phyloP scores from a whole-genome alignment of 306 rosid species.

The Quercus cerris region DNA sequence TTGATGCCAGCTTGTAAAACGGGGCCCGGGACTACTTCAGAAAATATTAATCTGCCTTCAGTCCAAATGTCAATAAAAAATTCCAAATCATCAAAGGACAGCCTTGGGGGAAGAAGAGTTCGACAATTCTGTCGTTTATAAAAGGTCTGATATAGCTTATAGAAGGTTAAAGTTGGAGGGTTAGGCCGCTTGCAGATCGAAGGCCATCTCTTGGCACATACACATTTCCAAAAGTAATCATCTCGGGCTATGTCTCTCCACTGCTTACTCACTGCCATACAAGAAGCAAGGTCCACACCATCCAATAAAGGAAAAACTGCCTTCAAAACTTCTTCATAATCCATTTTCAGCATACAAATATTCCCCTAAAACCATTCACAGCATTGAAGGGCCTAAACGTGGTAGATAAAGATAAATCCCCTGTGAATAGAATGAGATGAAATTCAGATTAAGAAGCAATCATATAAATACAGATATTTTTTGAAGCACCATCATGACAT shows the following conservation, averaged over 20 bases:
- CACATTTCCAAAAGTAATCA: conserved; percentile 92
- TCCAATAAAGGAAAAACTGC: conserved; percentile 87
- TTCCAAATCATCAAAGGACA: conserved; percentile 82
- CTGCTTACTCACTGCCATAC: conserved; percentile 77
- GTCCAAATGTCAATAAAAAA: conserved; percentile 89
- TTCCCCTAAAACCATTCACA: conserved; percentile 6
- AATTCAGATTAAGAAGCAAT: conserved; percentile 4
- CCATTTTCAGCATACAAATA: conserved; percentile 40
- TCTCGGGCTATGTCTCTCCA: conserved; percentile 81
- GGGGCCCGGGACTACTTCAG: conserved; percentile 78
- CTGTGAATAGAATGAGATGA: conserved; percentile 4
- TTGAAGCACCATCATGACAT: not conserved
- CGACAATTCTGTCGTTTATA: conserved; percentile 50
- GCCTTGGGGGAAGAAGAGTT: conserved; percentile 77
- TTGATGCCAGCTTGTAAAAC: conserved; percentile 49
- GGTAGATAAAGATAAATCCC: not conserved
- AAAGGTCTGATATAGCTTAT: conserved; percentile 59
- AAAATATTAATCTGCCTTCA: conserved; percentile 56
- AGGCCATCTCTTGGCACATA: conserved; percentile 90
- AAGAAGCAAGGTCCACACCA: conserved; percentile 79
- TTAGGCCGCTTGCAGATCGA: conserved; percentile 75
- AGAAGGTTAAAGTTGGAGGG: conserved; percentile 57
- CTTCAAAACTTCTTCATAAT: conserved; percentile 69
- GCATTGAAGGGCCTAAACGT: conserved; percentile 10
- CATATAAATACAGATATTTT: not conserved